These are phyloP conservation scores for Microbotryum lychnidis-dioicae DNA, from an alignment of 1,284 basidiomycete genomes.

Conservation along the genomic window DNA sequence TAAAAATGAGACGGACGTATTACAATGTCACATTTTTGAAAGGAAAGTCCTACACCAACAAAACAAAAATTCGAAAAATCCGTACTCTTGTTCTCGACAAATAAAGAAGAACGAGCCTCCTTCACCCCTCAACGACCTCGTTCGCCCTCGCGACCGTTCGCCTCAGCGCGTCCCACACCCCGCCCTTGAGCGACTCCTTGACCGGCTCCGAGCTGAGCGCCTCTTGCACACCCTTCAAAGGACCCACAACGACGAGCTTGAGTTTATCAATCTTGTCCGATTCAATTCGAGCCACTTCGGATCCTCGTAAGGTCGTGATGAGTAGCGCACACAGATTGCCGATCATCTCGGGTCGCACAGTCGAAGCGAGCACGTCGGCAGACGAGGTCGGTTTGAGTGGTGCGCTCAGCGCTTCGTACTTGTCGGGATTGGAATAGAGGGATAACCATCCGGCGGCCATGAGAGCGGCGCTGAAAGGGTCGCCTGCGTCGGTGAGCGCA, in stretches of 20 bases:
- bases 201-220: neutral
- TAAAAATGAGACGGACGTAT: too few relatives aligned
- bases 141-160: neutral
- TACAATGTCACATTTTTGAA: too few relatives aligned
- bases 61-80: too few relatives aligned
- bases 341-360: constrained; percentile 26
- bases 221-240: constrained; percentile 1
- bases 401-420: neutral
- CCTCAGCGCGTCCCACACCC: neutral
- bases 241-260: neutral
- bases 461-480: constrained; percentile 10
- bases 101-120: neutral
- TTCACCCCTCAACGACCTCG: constrained; percentile 6
- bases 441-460: constrained; percentile 15
- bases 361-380: neutral
- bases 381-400: neutral
- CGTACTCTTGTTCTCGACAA: too few relatives aligned
- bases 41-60: too few relatives aligned
- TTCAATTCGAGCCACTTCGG: neutral
- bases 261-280: neutral
- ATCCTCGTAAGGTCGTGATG: constrained; percentile 2
- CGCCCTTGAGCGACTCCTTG: neutral
- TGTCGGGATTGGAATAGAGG: neutral
- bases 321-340: constrained; percentile 17
- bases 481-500: neutral